Percentiles rank a stretch among this genome's conserved stretches.
phyloP scores from a whole-genome alignment of 352 stramenopile species.

The Achlya hypogyna region DNA sequence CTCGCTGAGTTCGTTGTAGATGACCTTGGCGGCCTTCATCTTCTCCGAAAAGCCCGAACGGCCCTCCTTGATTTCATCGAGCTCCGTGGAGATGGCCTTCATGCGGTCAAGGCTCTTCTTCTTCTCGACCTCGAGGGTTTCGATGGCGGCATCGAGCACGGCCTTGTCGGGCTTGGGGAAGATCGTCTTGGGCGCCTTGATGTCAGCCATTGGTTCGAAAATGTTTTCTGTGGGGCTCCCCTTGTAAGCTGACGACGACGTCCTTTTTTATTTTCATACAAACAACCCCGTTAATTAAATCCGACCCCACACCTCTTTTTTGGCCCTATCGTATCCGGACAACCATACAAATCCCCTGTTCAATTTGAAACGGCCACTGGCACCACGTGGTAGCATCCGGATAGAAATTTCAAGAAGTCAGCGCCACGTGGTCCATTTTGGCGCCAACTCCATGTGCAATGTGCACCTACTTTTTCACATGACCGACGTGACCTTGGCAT shows the following conservation, averaged over 20 bases:
- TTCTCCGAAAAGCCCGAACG: slow-evolving; percentile 73
- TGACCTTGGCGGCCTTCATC: slow-evolving; percentile 82
- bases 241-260: not conserved
- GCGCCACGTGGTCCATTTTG: not conserved
- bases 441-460: too few species aligned
- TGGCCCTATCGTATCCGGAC: not conserved
- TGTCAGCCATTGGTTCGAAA: slow-evolving; percentile 20
- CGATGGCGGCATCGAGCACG: slow-evolving; percentile 80
- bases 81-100: slow-evolving; percentile 52
- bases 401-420: not conserved
- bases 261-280: slow-evolving; percentile 11
- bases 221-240: not conserved
- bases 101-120: slow-evolving; percentile 87
- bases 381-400: not conserved
- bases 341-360: not conserved
- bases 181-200: slow-evolving; percentile 3
- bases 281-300: not conserved
- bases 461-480: too few species aligned
- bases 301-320: not conserved
- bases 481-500: too few species aligned
- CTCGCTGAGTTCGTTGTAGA: slow-evolving; percentile 68
- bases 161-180: slow-evolving; percentile 82
- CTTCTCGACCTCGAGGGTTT: slow-evolving; percentile 82
- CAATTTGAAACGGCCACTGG: not conserved
- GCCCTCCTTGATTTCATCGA: slow-evolving; percentile 77